These are phyloP conservation scores for Cephalotrichum gorgonifer DNA, from an alignment of 2,329 filamentous ascomycete species.

Conservation along the genomic window DNA sequence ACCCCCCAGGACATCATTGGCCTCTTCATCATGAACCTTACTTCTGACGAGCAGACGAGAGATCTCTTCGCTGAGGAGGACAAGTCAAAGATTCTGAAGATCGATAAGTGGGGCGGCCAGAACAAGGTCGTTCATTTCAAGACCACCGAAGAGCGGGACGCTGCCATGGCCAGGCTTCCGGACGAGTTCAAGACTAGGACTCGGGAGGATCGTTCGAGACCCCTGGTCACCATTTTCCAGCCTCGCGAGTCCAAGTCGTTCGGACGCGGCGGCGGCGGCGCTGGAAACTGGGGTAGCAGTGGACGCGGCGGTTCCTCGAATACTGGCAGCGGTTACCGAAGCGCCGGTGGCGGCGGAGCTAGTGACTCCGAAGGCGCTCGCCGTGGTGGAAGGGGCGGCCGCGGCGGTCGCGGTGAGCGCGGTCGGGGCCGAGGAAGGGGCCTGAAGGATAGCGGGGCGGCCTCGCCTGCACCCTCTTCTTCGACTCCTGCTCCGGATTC, in stretches of 20 bases:
- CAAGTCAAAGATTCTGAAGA: slow-evolving; percentile 64
- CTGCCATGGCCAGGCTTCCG: slow-evolving; percentile 63
- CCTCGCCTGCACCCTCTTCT: slow-evolving; percentile 42
- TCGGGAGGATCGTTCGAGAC: slow-evolving; percentile 64
- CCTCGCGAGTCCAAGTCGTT: slow-evolving; percentile 50
- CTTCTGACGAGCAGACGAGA: slow-evolving; percentile 70
- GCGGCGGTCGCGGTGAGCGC: slow-evolving; percentile 41
- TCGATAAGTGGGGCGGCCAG: slow-evolving; percentile 68
- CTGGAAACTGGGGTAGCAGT: slow-evolving; percentile 58
- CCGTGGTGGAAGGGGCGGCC: slow-evolving; percentile 46
- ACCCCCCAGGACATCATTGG: slow-evolving; percentile 61
- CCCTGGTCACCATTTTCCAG: slow-evolving; percentile 75
- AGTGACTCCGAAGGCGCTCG: slow-evolving; percentile 54
- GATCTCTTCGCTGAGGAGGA: slow-evolving; percentile 79
- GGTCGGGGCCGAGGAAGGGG: slow-evolving; percentile 46
- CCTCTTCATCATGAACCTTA: slow-evolving; percentile 82
- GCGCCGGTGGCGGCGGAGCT: slow-evolving; percentile 58
- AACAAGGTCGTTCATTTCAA: slow-evolving; percentile 85
- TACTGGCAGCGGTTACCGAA: slow-evolving; percentile 68
- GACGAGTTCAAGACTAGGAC: slow-evolving; percentile 65
- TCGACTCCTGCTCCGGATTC: slow-evolving; percentile 34
- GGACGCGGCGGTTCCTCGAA: slow-evolving; percentile 48
- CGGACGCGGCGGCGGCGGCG: slow-evolving; percentile 47
- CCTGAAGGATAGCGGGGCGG: slow-evolving; percentile 47
- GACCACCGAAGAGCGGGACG: slow-evolving; percentile 67